Base-by-base conservation (phyloP, 2,329 filamentous ascomycete species). In the Thielaviopsis ethacetica region DNA sequence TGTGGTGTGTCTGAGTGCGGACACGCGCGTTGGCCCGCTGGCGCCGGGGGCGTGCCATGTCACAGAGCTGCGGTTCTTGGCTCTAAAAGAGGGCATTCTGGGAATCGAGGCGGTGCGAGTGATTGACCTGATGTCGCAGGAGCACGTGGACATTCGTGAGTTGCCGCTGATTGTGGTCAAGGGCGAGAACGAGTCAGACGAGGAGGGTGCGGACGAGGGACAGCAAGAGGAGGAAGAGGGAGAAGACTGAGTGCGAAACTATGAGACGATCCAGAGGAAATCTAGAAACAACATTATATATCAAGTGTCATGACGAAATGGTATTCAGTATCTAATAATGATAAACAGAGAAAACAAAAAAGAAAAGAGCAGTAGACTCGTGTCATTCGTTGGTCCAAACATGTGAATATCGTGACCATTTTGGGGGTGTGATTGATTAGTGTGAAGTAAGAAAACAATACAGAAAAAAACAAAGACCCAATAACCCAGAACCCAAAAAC, bases 101-200 rank as follows among this genome's bases (percentile, higher is more conserved):
- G 76, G 78, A n/a, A 69, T 91, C 2, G 87, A 91, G 64, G 83
- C 83, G 2, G 75, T 91, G 21, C 75, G 86, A 55, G 80, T 91
- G 1, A 76, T 91, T 3, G 88, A 93, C 68, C 68, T 91, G 61
- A 80, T 75, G 22, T 86, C 81, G 38, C 83, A 88, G 66, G 86
- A 91, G 71, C 84, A 86, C 66, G 83, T 88, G 3, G 86, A 91
- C 68, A 82, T 91, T 58, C 77, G 80, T 62, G 85, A 91, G 62
- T 68, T 93, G 63, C 88, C 88, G 0, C 82, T 79, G 52, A 80
- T 89, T 64, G 71, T 88, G 57, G 76, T 84, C 17, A 70, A 74
- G 61, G 47, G 55, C 12, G 38, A 49, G 13, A 50, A 34, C 7
- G 26, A 55, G 44, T 17, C 19, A 15, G 41, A 50, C n/a, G 49